These are phyloP conservation scores for Raffaelea albimanens DNA, from an alignment of 2,329 filamentous ascomycete genomes.

Conservation along the genomic window DNA sequence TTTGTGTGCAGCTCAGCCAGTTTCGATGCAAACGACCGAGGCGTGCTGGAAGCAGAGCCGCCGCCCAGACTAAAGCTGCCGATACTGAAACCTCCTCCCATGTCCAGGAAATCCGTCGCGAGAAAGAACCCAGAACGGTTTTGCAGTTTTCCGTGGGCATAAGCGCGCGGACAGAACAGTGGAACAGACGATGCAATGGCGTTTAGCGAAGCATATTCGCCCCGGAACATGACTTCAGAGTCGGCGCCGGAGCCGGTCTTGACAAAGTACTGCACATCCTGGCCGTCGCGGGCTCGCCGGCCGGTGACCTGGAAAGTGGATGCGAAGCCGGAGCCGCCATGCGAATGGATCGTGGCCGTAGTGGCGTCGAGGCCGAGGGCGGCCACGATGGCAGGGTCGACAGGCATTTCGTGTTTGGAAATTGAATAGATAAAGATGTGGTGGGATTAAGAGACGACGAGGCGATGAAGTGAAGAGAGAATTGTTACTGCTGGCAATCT, in stretches of 20 bases:
- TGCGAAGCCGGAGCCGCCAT: slow-evolving; percentile 60
- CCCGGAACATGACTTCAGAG: slow-evolving; percentile 61
- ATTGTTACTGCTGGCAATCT: too few species aligned
- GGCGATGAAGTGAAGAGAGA: not conserved
- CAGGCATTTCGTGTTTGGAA: too few species aligned
- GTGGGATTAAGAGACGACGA: too few species aligned
- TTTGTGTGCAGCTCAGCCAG: slow-evolving; percentile 71
- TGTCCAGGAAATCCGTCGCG: slow-evolving; percentile 72
- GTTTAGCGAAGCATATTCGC: slow-evolving; percentile 77
- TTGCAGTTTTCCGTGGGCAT: slow-evolving; percentile 58
- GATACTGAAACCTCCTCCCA: slow-evolving; percentile 39
- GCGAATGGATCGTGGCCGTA: slow-evolving; percentile 44
- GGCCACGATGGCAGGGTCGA: slow-evolving; percentile 54
- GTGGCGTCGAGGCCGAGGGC: slow-evolving; percentile 50
- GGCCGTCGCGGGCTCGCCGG: slow-evolving; percentile 11
- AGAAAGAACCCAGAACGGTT: slow-evolving; percentile 46
- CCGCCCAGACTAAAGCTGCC: too few species aligned
- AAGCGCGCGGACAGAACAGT: slow-evolving; percentile 63
- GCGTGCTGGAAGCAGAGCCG: too few species aligned
- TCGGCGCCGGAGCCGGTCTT: slow-evolving; percentile 56
- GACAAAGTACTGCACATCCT: slow-evolving; percentile 49
- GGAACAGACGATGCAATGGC: slow-evolving; percentile 67
- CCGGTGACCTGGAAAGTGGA: slow-evolving; percentile 42
- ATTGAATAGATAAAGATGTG: too few species aligned
- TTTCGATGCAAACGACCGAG: slow-evolving; percentile 61